Percentiles rank a stretch among this genome's conserved stretches.
These are phyloP conservation scores for Trichocladium uniseriatum DNA, from an alignment of 495 filamentous ascomycete genomes.

Conservation along the genomic window DNA sequence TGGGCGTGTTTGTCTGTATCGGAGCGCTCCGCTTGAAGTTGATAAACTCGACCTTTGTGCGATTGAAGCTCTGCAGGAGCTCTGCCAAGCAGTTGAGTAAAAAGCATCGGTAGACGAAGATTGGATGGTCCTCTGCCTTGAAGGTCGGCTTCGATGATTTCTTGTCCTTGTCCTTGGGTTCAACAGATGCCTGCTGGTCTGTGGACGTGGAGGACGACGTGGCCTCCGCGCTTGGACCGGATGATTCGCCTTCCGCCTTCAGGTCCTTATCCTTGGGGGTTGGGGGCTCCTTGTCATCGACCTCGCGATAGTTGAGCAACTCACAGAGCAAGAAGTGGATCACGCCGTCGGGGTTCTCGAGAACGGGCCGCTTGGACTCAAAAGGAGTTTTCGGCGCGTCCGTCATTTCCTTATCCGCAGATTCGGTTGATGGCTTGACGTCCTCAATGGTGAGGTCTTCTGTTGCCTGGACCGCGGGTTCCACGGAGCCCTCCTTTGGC, in stretches of 20 bases:
- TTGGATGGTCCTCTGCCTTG: conserved; percentile 88
- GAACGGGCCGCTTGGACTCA: conserved; percentile 72
- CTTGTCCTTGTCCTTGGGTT: conserved; percentile 42
- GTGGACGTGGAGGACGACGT: conserved; percentile 7
- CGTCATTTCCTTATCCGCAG: conserved; percentile 42
- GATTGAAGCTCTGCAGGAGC: conserved; percentile 84
- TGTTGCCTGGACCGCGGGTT: conserved; percentile 42
- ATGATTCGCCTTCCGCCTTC: conserved; percentile 23
- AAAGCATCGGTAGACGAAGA: conserved; percentile 94
- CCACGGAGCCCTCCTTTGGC: conserved; percentile 32
- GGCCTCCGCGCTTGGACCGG: conserved; percentile 14
- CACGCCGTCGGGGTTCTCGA: conserved; percentile 92
- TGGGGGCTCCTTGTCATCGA: conserved; percentile 64
- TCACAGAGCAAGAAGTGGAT: conserved; percentile 94
- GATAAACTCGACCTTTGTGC: conserved; percentile 95
- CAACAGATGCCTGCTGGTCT: conserved; percentile 18
- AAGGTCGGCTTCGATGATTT: conserved; percentile 70
- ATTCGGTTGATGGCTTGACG: conserved; percentile 45
- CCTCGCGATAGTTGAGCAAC: conserved; percentile 81
- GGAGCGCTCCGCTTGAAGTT: conserved; percentile 90
- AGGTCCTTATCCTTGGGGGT: conserved; percentile 46
- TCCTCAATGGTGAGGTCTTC: conserved; percentile 45
- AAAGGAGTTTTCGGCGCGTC: conserved; percentile 51
- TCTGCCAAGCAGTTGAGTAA: conserved; percentile 88
- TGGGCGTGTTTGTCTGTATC: conserved; percentile 68